These are phyloP conservation scores for Aspergillus carbonarius DNA, from an alignment of 2,329 filamentous ascomycete species.

Conservation along the genomic window DNA sequence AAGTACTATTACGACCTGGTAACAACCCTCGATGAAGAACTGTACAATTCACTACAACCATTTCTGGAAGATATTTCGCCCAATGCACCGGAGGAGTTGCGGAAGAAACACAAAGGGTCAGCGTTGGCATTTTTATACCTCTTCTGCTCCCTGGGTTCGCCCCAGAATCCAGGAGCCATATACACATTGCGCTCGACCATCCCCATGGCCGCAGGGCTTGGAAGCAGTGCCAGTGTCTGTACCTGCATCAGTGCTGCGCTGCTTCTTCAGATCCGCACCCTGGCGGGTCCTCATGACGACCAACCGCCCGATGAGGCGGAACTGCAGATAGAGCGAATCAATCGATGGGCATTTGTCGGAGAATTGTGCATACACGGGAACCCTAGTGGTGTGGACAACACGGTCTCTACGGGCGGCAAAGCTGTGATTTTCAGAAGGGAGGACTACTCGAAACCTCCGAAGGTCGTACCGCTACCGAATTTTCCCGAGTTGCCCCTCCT, in stretches of 20 bases:
- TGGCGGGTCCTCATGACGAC: conserved; percentile 88
- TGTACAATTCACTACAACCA: conserved; percentile 77
- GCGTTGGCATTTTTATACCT: conserved; percentile 89
- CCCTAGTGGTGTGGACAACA: conserved; percentile 95
- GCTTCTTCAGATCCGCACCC: conserved; percentile 79
- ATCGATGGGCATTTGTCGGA: conserved; percentile 94
- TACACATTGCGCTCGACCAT: conserved; percentile 94
- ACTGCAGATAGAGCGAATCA: conserved; percentile 89
- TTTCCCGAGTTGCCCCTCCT: conserved; percentile 92
- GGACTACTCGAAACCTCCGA: conserved; percentile 74
- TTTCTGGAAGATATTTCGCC: conserved; percentile 71
- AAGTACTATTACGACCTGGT: conserved; percentile 92
- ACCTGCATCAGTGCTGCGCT: conserved; percentile 85
- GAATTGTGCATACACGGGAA: conserved; percentile 98
- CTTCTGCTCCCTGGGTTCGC: conserved; percentile 80
- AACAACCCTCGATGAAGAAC: conserved; percentile 77
- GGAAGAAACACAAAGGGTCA: conserved; percentile 80
- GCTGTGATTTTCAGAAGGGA: conserved; percentile 85
- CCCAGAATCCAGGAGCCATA: conserved; percentile 74
- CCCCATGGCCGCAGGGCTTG: conserved; percentile 85
- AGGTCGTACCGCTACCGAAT: conserved; percentile 72
- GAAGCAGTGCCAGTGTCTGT: conserved; percentile 90
- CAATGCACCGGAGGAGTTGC: conserved; percentile 64
- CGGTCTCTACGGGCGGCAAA: conserved; percentile 88
- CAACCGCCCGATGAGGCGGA: conserved; percentile 86